Percentiles rank a stretch among this genome's conserved stretches.
Evolutionary conservation across 2,329 filamentous ascomycete species (phyloP).

Genomic region (Trichoderma aggressivum): DNA sequence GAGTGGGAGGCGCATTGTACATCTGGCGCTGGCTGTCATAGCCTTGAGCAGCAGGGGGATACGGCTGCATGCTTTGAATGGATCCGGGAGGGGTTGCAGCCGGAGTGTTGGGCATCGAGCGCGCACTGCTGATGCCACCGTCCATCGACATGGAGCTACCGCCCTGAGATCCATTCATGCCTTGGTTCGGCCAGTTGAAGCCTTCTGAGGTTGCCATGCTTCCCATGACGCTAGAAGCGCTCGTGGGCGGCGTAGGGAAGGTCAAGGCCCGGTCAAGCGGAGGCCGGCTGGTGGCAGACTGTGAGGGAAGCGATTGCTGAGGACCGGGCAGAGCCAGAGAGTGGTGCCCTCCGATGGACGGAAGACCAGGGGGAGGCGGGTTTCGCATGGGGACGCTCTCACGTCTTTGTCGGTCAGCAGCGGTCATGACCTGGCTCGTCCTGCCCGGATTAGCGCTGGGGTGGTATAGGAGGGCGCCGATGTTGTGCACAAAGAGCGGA

Average conservation of each 20-base stretch:
- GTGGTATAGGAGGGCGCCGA: constrained; percentile 88
- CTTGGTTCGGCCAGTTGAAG: constrained; percentile 71
- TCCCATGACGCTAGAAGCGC: constrained; percentile 79
- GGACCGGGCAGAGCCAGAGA: constrained; percentile 59
- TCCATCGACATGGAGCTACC: constrained; percentile 77
- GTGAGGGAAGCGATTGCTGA: constrained; percentile 57
- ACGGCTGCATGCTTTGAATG: constrained; percentile 75
- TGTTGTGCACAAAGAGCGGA: constrained; percentile 96
- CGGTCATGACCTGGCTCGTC: constrained; percentile 83
- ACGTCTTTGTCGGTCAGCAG: constrained; percentile 72
- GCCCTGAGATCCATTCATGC: constrained; percentile 60
- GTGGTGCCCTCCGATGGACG: constrained; percentile 64
- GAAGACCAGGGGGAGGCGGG: constrained; percentile 53
- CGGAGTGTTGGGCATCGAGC: constrained; percentile 87
- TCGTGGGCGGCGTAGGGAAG: constrained; percentile 90
- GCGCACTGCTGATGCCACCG: constrained; percentile 69
- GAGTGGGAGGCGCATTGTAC: constrained; percentile 68
- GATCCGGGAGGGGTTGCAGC: constrained; percentile 83
- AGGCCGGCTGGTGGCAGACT: constrained; percentile 70
- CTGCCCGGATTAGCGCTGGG: constrained; percentile 75
- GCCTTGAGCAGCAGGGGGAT: constrained; percentile 62
- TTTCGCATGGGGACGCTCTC: constrained; percentile 65
- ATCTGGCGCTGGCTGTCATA: constrained; percentile 77
- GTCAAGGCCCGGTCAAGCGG: constrained; percentile 81
- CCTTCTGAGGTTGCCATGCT: constrained; percentile 71